Evolutionary conservation across 2,329 filamentous ascomycete genomes (phyloP), one percentile per base, ranked within the genome.

Genomic region (Exophiala alcalophila): DNA sequence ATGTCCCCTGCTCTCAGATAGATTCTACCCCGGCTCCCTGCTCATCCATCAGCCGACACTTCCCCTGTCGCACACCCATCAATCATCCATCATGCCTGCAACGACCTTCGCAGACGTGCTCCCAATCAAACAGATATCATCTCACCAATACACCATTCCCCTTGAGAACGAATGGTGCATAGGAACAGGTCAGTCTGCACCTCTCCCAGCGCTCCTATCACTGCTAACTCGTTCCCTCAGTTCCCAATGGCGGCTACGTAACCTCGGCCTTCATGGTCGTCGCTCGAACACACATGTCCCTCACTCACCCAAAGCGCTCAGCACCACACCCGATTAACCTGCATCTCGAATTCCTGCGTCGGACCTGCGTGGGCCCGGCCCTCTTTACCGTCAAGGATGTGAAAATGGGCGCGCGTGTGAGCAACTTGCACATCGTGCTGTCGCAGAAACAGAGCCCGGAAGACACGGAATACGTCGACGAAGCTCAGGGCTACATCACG

Each of bases 231-330:
- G 21, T 37, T 37, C n/a, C 21, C 31, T 24, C 57, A 82, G 83
- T 86, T 9, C 82, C 83, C 4, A 81, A 87, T 61, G 83, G 83
- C 38, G 83, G 83, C 44, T 84, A 82, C 55, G 77, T 84, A 11
- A 81, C 81, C 7, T 72, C 79, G 0, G 70, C 76, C 34, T 72
- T 87, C 49, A 71, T 83, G 49, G 70, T 72, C 40, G 76, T 80
- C 12, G 78, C 78, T 16, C 64, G 66, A 7, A 70, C 66, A 2
- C 81, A 85, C 61, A 73, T 82, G 14, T 65, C 70, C 47, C 68
- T 73, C 36, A 76, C 75, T 36, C 73, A 77, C 45, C 62, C 64
- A 51, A 55, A 58, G 23, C 58, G 57, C 25, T 52, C 61, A 9
- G 77, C 80, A 60, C 78, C 80, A 2, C 73, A 82, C 43, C 79